Base-by-base conservation (phyloP, 306 rosid genomes). In the Medicago arabica region DNA sequence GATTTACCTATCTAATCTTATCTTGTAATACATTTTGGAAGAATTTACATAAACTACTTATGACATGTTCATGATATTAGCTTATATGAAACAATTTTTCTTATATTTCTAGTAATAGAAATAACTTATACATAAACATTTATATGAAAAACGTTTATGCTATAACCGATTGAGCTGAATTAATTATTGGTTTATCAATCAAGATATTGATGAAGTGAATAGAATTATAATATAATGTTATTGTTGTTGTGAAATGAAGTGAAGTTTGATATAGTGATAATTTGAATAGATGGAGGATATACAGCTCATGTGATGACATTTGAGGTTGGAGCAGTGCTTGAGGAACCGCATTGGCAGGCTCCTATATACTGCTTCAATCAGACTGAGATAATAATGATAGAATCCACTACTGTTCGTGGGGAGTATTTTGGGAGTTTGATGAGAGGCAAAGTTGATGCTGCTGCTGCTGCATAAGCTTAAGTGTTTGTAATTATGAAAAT, bases 301-400 rank as follows among this genome's bases (percentile, higher is more conserved):
- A 78, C 82, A 7, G 98, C 97, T 10, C 92, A 95, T 69, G 97
- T 95, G 78, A 95, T 95, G 95, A 89, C 96, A 59, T 92, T 89
- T 85, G 96, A 95, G 78, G 96, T 92, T 75, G 98, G 96, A 21
- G 92, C 96, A 8, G 92, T 83, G 71, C 97, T 95, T 67, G 96
- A 86, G 78, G 97, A 95, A 79, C 82, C 85, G 0, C 71, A 86
- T 28, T 92, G 98, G 98, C 98, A 95, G 73, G 95, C 97, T 83
- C 97, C 97, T 57, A 63, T 82, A 0, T 89, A 89, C 81, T 95
- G 97, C 79, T 95, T 92, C 85, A 76, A 67, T 17, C 53, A 75
- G 80, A 44, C 28, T 31, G 31, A 71, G 58, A 62, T 49, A 67
- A 50, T 31, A 1, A 34, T 76, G 9, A 23, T 23, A 23, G 61